Evolutionary conservation across 352 stramenopile species (phyloP).

Genomic region (Thalassiosira oceanica): DNA sequence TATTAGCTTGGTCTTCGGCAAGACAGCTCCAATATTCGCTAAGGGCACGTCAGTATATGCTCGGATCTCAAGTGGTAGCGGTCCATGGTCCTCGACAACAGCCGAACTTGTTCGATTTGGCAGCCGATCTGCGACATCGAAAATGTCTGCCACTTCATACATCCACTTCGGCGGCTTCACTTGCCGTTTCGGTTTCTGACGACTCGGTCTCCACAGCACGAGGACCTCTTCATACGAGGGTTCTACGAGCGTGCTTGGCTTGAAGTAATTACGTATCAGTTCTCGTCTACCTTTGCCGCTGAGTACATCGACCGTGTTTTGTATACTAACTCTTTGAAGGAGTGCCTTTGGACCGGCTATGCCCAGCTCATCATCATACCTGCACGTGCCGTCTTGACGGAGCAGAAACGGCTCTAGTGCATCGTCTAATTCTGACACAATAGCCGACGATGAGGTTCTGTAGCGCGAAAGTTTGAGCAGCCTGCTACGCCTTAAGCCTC

Average conservation of each 20-base stretch:
- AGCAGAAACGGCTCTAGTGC: conserved; percentile 63
- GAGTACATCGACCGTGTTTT: conserved; percentile 74
- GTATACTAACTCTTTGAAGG: conserved; percentile 70
- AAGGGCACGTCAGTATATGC: conserved; percentile 73
- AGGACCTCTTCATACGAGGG: conserved; percentile 74
- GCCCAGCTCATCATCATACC: conserved; percentile 53
- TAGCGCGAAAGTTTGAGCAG: conserved; percentile 70
- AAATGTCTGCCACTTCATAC: conserved; percentile 70
- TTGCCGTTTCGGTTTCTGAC: conserved; percentile 32
- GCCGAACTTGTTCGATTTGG: conserved; percentile 24
- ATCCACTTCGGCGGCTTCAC: conserved; percentile 53
- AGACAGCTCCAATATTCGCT: conserved; percentile 72
- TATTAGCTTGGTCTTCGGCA: conserved; percentile 74
- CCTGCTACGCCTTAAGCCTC: conserved; percentile 34
- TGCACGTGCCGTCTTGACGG: conserved; percentile 51
- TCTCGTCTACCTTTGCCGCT: conserved; percentile 42
- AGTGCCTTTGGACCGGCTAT: conserved; percentile 17
- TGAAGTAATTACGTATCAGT: conserved; percentile 58
- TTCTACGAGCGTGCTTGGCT: conserved; percentile 71
- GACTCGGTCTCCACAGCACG: conserved; percentile 46
- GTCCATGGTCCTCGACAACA: conserved; percentile 5
- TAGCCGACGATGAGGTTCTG: conserved; percentile 27
- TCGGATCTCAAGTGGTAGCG: conserved; percentile 61
- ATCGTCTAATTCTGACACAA: conserved; percentile 38
- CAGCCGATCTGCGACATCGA: conserved; percentile 63